Evolutionary conservation across 1,284 basidiomycete species (phyloP).

Genomic region (Trametes polyzona): DNA sequence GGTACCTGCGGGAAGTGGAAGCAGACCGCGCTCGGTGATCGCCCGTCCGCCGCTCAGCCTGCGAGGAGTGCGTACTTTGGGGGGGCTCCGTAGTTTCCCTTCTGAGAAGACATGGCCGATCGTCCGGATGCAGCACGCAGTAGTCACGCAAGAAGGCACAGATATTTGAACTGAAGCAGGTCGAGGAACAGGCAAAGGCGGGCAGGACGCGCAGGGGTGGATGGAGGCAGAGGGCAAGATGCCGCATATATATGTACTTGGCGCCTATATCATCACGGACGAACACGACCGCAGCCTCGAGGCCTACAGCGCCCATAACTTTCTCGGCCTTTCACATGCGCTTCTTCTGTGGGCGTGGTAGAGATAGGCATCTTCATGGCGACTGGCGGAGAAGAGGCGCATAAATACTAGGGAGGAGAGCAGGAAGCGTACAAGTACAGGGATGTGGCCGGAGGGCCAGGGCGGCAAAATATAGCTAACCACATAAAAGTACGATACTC

Average conservation of each 20-base stretch:
- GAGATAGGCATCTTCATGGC: not conserved
- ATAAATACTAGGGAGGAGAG: not conserved
- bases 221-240: constrained; percentile 6
- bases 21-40: constrained; percentile 13
- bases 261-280: constrained; percentile 10
- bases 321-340: not conserved
- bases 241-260: constrained; percentile 1
- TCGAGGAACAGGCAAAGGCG: not conserved
- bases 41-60: constrained; percentile 6
- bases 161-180: not conserved
- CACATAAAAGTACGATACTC: constrained; percentile 5
- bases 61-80: constrained; percentile 25
- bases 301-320: constrained; percentile 10
- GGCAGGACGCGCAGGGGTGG: not conserved
- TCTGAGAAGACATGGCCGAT: constrained; percentile 24
- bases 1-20: constrained; percentile 55
- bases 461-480: too few species aligned
- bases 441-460: not conserved
- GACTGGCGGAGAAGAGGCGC: not conserved
- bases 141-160: not conserved
- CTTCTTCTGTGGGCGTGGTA: not conserved
- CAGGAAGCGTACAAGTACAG: constrained; percentile 2
- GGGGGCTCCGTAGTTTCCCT: constrained; percentile 26
- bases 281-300: constrained; percentile 13
- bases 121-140: not conserved